phyloP scores from a whole-genome alignment of 2,329 filamentous ascomycete species.

The Apiospora hydei region DNA sequence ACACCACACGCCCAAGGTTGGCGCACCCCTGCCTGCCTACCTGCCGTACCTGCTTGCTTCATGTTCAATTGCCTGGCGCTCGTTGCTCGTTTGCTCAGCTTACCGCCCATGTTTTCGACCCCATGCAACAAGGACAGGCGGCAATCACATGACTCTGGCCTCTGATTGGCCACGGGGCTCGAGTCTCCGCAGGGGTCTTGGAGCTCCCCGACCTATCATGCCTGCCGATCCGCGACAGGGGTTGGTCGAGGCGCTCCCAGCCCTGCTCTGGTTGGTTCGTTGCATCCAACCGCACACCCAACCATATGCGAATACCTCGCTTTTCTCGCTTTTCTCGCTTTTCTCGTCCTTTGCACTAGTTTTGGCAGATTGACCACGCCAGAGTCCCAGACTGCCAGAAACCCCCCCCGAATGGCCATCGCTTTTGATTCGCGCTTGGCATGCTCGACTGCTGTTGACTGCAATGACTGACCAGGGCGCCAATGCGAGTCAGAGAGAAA shows the following conservation, averaged over 20 bases:
- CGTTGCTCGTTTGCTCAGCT: constrained; percentile 40
- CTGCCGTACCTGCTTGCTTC: no score
- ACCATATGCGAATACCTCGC: constrained; percentile 18
- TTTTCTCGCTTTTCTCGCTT: constrained; percentile 24
- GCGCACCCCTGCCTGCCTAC: not conserved
- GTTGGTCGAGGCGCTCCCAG: constrained; percentile 31
- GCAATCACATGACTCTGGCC: constrained; percentile 46
- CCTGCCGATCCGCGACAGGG: constrained; percentile 40
- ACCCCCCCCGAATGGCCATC: constrained; percentile 9
- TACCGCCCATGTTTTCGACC: constrained; percentile 51
- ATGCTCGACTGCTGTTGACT: constrained; percentile 19
- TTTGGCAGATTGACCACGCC: constrained; percentile 3
- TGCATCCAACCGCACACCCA: constrained; percentile 38
- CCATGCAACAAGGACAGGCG: constrained; percentile 48
- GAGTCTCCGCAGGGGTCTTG: constrained; percentile 35
- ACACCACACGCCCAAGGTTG: constrained; percentile 24
- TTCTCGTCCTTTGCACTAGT: not conserved
- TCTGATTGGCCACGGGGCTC: constrained; percentile 48
- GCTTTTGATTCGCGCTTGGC: constrained; percentile 11
- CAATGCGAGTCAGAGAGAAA: constrained; percentile 15
- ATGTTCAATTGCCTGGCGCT: no score
- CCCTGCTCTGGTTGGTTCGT: constrained; percentile 39
- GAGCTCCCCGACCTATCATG: constrained; percentile 44
- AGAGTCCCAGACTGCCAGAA: not conserved
- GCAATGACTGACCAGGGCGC: constrained; percentile 22